Evolutionary conservation across 2,329 filamentous ascomycete genomes (phyloP).

Genomic region (Fusarium sp.): DNA sequence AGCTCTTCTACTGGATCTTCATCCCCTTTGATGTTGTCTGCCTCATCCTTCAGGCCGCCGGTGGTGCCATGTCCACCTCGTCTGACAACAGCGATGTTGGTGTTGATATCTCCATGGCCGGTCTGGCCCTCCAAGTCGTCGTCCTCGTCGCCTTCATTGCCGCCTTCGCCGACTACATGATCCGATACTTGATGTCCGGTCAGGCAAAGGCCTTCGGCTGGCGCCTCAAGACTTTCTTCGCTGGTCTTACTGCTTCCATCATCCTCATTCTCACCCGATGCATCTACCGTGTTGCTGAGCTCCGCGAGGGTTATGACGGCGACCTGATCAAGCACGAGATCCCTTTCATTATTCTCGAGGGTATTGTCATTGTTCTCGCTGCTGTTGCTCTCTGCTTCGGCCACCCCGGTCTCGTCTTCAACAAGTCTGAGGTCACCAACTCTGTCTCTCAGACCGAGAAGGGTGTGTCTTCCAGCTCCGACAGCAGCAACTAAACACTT

Average conservation of each 20-base stretch:
- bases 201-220: constrained; percentile 44
- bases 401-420: constrained; percentile 60
- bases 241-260: constrained; percentile 67
- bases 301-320: constrained; percentile 74
- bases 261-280: constrained; percentile 74
- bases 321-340: constrained; percentile 67
- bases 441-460: constrained; percentile 47
- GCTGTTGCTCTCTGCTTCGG: constrained; percentile 57
- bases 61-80: constrained; percentile 66
- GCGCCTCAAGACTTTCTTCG: constrained; percentile 63
- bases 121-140: constrained; percentile 72
- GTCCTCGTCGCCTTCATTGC: constrained; percentile 67
- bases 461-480: constrained; percentile 20
- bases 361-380: constrained; percentile 57
- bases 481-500: constrained; percentile 27
- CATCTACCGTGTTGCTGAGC: constrained; percentile 75
- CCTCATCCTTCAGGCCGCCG: constrained; percentile 70
- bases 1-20: constrained; percentile 64
- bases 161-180: constrained; percentile 65
- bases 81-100: constrained; percentile 53
- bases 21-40: constrained; percentile 71
- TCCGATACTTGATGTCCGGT: constrained; percentile 57
- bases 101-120: constrained; percentile 61
- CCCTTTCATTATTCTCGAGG: constrained; percentile 69
- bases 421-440: constrained; percentile 33